These are phyloP conservation scores for Talaromyces islandicus DNA, from an alignment of 2,329 filamentous ascomycete species.

Conservation along the genomic window DNA sequence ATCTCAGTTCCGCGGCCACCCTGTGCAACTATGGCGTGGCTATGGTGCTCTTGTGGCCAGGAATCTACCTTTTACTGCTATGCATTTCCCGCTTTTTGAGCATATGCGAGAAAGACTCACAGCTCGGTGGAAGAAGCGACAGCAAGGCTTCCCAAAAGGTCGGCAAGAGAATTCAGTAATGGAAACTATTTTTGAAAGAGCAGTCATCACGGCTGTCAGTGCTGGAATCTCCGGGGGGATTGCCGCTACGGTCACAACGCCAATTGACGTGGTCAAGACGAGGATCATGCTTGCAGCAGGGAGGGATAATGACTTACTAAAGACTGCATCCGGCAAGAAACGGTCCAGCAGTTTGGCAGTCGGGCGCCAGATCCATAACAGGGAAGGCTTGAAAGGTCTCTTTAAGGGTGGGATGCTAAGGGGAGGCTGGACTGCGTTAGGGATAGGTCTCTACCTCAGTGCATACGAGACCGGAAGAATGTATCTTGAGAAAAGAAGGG, in stretches of 20 bases:
- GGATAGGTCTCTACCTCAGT: constrained; percentile 77
- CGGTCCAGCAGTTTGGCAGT: constrained; percentile 37
- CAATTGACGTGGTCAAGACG: constrained; percentile 85
- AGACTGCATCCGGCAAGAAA: neutral
- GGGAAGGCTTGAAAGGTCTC: constrained; percentile 65
- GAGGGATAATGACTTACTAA: constrained; percentile 14
- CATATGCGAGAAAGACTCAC: constrained; percentile 53
- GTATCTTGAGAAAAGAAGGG: constrained; percentile 39
- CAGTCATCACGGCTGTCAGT: constrained; percentile 63
- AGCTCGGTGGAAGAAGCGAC: constrained; percentile 30
- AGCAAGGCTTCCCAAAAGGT: constrained; percentile 15
- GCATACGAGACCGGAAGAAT: constrained; percentile 76
- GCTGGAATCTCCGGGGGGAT: constrained; percentile 69
- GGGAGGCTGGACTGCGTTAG: constrained; percentile 73
- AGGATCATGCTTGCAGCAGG: constrained; percentile 72
- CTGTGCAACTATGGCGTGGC: constrained; percentile 56
- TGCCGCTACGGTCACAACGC: constrained; percentile 77
- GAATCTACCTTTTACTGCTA: constrained; percentile 79
- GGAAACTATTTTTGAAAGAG: constrained; percentile 55
- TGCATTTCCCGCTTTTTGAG: constrained; percentile 88
- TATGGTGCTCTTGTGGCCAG: constrained; percentile 76
- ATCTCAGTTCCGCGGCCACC: constrained; percentile 50
- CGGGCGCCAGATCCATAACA: constrained; percentile 57
- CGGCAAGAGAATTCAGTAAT: constrained; percentile 26
- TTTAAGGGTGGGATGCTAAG: constrained; percentile 69